Base-by-base conservation (phyloP, 2,329 filamentous ascomycete genomes). In the Harringtonia aguacate region DNA sequence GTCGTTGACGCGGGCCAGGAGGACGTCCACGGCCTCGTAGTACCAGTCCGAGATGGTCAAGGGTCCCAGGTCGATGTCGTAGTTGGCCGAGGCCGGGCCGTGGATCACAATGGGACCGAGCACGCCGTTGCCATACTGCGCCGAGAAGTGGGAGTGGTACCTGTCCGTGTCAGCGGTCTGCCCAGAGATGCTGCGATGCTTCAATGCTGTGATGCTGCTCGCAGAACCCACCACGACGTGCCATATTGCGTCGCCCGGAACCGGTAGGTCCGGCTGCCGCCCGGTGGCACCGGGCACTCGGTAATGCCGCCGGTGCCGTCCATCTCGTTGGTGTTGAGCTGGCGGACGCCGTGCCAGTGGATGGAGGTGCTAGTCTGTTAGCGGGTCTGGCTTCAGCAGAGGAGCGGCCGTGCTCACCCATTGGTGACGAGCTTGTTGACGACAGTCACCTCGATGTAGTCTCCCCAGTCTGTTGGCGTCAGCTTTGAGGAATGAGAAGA, bases 21-120 rank as follows among this genome's bases (percentile, higher is more conserved):
- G 53, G 41, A 63, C 50, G 41, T 67, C 66, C 3, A 63, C 61
- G 0, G 65, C 67, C 7, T 48, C 47, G 47, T 75, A 71, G 50
- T 68, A 68, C 73, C 76, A 81, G 52, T 82, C 79, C 15, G 68
- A 72, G 7, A 83, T 55, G 22, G 78, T 65, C 2, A 83, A 8
- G 8, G 47, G 46, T 5, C 73, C 74, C 0, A 76, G 61, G 49
- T 78, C 74, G 34, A 69, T 59, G 45, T 78, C 73, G 51, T 73
- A 75, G 52, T 71, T 63, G 35, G 64, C 63, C 8, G 64, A 61
- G 0, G 65, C 61, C 2, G 71, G 71, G 0, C 71, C 72, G 40
- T 70, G 58, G 43, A 75, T 67, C 28, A 73, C 55, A 28, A 79
- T 68, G 1, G 67, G 56, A 2, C 75, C 75, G 12, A 67, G 57